A percentile compares a stretch with the other conserved stretches of the same genome.
phyloP scores from a whole-genome alignment of 2,329 filamentous ascomycete genomes.

The Chrysoporthe austroafricana region DNA sequence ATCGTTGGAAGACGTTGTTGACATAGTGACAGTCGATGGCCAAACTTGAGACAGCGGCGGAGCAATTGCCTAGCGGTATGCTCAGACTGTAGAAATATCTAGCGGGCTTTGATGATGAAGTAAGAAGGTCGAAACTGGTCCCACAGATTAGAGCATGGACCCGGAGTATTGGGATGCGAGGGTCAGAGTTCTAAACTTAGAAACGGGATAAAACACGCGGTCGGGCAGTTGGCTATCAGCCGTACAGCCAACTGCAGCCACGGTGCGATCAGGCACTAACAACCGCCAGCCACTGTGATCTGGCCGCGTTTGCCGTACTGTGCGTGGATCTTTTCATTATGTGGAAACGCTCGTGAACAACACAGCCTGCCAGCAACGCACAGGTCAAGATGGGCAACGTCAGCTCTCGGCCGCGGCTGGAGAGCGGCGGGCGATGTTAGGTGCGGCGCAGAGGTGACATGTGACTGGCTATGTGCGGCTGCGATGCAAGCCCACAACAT shows the following conservation, averaged over 20 bases:
- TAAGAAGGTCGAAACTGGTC: slow-evolving; percentile 5
- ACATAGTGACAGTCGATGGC: background rate
- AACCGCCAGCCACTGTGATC: slow-evolving; percentile 1
- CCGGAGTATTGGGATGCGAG: background rate
- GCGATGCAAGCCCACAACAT: background rate
- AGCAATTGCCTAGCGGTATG: background rate
- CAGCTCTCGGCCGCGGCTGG: slow-evolving; percentile 1
- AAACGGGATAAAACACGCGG: background rate
- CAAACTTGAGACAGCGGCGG: background rate
- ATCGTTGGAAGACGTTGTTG: background rate
- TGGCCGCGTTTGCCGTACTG: background rate
- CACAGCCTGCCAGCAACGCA: slow-evolving; percentile 11
- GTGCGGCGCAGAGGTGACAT: background rate
- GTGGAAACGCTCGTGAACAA: slow-evolving; percentile 8
- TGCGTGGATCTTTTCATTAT: background rate
- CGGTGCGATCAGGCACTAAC: slow-evolving; percentile 2
- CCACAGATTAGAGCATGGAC: background rate
- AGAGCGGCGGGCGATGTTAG: background rate
- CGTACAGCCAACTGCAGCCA: background rate
- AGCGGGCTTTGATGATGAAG: background rate
- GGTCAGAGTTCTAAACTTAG: slow-evolving; percentile 4
- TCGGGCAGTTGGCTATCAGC: background rate
- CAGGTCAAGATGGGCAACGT: background rate
- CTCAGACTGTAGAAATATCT: background rate
- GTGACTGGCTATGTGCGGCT: background rate